Percentiles rank a stretch among this genome's conserved stretches.
Evolutionary conservation across 768 basidiomycete species (phyloP).

Genomic region (Podaxis sp.): DNA sequence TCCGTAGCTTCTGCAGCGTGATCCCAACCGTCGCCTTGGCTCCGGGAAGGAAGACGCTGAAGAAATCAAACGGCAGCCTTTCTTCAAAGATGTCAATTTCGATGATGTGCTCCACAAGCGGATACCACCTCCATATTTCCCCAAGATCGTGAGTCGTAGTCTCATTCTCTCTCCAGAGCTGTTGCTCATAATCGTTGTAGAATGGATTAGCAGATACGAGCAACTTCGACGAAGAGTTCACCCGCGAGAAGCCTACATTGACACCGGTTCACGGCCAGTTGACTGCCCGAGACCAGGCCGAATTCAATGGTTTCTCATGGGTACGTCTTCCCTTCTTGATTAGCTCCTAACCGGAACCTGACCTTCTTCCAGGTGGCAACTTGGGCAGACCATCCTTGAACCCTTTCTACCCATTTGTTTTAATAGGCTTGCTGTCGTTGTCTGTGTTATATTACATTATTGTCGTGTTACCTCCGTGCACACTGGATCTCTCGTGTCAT

Average conservation of each 20-base stretch:
- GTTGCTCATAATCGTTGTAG: constrained; percentile 32
- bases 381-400: constrained; percentile 57
- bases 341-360: constrained; percentile 8
- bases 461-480: constrained; percentile 18
- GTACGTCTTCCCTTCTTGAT: constrained; percentile 32
- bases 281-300: constrained; percentile 85
- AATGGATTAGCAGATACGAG: constrained; percentile 85
- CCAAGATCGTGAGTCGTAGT: constrained; percentile 72
- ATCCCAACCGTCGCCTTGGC: constrained; percentile 87
- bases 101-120: constrained; percentile 98
- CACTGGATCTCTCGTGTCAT: constrained; percentile 9
- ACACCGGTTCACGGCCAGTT: constrained; percentile 97
- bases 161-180: neutral
- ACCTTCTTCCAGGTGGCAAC: constrained; percentile 37
- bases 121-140: constrained; percentile 96
- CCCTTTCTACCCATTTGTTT: constrained; percentile 15
- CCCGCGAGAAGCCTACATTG: constrained; percentile 92
- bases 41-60: constrained; percentile 91
- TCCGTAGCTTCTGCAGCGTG: constrained; percentile 82
- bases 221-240: constrained; percentile 98
- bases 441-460: constrained; percentile 26
- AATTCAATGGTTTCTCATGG: constrained; percentile 98
- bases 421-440: constrained; percentile 11
- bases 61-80: constrained; percentile 95
- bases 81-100: constrained; percentile 98